Evolutionary conservation across 345 rosid species (phyloP).

Genomic region (Populus pruinosa): DNA sequence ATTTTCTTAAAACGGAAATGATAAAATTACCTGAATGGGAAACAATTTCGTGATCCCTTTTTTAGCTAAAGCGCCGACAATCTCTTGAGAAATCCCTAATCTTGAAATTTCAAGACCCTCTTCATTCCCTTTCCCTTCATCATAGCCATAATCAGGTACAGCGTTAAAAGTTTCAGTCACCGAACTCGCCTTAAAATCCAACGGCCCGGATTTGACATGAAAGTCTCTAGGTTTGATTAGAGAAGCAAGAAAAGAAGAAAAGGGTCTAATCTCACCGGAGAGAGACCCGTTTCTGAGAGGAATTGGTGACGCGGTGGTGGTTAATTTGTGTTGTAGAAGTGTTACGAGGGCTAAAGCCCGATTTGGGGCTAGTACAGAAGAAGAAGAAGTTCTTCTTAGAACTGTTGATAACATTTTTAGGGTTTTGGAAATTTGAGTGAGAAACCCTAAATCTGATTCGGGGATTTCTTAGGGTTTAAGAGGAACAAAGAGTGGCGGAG

Average conservation of each 20-base stretch:
- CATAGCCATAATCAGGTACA: conserved; percentile 39
- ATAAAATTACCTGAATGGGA: conserved; percentile 70
- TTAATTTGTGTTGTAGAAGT: conserved; percentile 17
- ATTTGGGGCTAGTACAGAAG: conserved; percentile 9
- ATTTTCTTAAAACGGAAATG: not conserved
- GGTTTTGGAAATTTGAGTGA: not conserved
- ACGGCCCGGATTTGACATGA: conserved; percentile 49
- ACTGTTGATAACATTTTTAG: conserved; percentile 42
- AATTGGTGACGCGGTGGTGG: not conserved
- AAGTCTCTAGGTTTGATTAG: conserved; percentile 28
- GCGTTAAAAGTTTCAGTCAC: conserved; percentile 47
- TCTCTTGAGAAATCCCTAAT: conserved; percentile 71
- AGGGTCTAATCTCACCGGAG: not conserved
- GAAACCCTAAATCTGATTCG: not conserved
- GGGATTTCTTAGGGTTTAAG: conserved; percentile 6
- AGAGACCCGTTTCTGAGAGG: not conserved
- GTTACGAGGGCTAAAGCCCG: conserved; percentile 28
- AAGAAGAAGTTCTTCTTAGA: conserved; percentile 37
- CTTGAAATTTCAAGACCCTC: conserved; percentile 70
- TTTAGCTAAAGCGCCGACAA: conserved; percentile 59
- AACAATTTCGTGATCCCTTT: conserved; percentile 71
- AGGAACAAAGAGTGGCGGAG: not conserved
- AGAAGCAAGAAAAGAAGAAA: not conserved
- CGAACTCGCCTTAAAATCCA: conserved; percentile 43
- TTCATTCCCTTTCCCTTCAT: conserved; percentile 34